Percentiles rank a stretch among this genome's conserved stretches.
phyloP scores from a whole-genome alignment of 164 flowering plant genomes.

The Kalanchoe fedtschenkoi region DNA sequence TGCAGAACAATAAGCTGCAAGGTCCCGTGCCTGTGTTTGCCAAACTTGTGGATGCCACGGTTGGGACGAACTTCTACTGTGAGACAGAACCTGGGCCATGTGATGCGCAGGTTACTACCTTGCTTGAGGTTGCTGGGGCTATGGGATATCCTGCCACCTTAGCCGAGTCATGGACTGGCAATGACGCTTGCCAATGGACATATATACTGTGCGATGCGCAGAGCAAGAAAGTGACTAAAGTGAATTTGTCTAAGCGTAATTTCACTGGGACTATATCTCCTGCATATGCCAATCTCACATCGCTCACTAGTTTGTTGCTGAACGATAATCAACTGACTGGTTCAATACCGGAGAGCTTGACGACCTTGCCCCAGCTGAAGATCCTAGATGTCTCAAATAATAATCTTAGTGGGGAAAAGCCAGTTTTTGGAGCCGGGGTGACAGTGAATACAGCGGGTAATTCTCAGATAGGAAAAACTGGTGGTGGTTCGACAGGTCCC shows the following conservation, averaged over 20 bases:
- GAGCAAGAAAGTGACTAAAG: constrained; percentile 19
- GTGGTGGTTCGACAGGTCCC: neutral
- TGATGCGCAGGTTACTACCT: constrained; percentile 33
- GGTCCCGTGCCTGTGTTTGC: constrained; percentile 40
- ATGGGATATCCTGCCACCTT: constrained; percentile 39
- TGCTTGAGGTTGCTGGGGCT: constrained; percentile 33
- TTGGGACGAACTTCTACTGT: constrained; percentile 36
- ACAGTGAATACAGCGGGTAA: neutral
- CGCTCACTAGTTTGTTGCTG: constrained; percentile 30
- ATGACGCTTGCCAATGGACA: constrained; percentile 45
- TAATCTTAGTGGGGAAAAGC: constrained; percentile 38
- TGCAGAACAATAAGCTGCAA: constrained; percentile 44
- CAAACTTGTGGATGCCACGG: neutral
- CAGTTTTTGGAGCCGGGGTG: constrained; percentile 19
- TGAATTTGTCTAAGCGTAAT: constrained; percentile 28
- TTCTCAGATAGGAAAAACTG: neutral
- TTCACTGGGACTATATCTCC: constrained; percentile 46
- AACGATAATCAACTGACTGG: constrained; percentile 44
- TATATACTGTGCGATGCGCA: constrained; percentile 33
- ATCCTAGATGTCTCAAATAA: constrained; percentile 52
- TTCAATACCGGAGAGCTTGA: constrained; percentile 30
- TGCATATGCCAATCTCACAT: constrained; percentile 34
- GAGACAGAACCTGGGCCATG: constrained; percentile 37
- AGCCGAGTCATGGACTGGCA: constrained; percentile 45
- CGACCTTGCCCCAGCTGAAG: constrained; percentile 23